Conservation (phyloP, 805 yeast genomes). For the Saccharomyces cerevisiae region DNA sequence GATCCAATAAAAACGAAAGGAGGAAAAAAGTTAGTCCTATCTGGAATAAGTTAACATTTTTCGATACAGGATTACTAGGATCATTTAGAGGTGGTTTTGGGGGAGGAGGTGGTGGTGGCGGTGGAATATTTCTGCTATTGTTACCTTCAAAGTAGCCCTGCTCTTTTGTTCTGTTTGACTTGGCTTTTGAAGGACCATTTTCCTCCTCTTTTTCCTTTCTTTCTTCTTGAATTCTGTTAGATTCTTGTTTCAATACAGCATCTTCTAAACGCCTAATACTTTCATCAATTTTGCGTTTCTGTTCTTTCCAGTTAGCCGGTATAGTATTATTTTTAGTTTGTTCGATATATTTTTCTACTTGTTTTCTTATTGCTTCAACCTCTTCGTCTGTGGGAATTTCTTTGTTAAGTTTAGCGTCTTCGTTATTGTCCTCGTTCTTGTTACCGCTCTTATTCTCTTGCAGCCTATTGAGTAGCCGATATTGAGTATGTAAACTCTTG, state of each 20-base stretch:
- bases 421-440: background rate
- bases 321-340: conserved; percentile 11
- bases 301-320: conserved; percentile 9
- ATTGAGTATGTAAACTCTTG: background rate
- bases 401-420: background rate
- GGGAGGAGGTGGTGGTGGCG: background rate
- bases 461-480: background rate
- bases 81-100: conserved; percentile 13
- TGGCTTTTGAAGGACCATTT: background rate
- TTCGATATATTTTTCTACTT: conserved; percentile 20
- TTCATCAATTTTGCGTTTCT: conserved; percentile 18
- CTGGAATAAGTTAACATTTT: conserved; percentile 31
- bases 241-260: conserved; percentile 16
- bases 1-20: conserved; percentile 26
- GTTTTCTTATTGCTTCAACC: conserved; percentile 16
- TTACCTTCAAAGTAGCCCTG: conserved; percentile 6
- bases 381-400: conserved; percentile 21
- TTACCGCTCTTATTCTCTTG: background rate
- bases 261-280: conserved; percentile 20
- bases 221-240: background rate
- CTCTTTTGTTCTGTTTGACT: conserved; percentile 5
- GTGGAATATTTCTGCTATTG: background rate
- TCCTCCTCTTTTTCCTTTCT: background rate
- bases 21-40: conserved; percentile 28
- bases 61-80: conserved; percentile 28